These are phyloP conservation scores for Colletotrichum sp. DNA, from an alignment of 2,329 filamentous ascomycete genomes.

Conservation along the genomic window DNA sequence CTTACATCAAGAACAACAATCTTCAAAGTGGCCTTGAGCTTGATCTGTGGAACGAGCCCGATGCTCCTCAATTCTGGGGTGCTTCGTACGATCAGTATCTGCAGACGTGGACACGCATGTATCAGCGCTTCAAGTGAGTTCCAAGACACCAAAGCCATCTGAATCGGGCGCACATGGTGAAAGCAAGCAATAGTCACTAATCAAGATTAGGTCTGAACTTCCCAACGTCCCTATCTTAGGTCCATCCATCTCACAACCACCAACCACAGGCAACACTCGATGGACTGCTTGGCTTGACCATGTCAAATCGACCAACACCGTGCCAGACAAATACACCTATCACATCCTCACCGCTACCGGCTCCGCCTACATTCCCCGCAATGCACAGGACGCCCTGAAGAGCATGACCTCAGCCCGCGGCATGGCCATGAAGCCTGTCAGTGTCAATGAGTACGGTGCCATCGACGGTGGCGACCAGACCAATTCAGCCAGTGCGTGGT, in stretches of 20 bases:
- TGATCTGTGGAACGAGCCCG: slow-evolving; percentile 21
- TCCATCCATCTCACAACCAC: neutral
- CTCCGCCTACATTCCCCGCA: neutral
- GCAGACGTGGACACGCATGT: slow-evolving; percentile 6
- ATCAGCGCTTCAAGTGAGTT: neutral
- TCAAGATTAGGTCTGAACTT: neutral
- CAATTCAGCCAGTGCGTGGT: neutral
- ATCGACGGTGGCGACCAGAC: neutral
- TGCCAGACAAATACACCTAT: neutral
- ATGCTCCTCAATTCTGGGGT: slow-evolving; percentile 8
- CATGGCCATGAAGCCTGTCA: neutral
- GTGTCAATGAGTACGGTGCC: neutral
- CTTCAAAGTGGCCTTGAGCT: neutral
- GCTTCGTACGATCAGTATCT: slow-evolving; percentile 10
- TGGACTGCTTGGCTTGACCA: neutral
- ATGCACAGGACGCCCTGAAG: neutral
- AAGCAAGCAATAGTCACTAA: neutral
- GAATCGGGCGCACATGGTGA: too few species aligned
- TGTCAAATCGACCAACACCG: neutral
- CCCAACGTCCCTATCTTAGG: neutral
- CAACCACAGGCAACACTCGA: neutral
- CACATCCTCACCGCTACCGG: neutral
- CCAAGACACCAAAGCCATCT: neutral
- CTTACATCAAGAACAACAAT: neutral
- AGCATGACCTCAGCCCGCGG: neutral